A percentile compares a stretch with the other conserved stretches of the same genome.
phyloP scores from a whole-genome alignment of 176 grass and related monocot species.

The Puccinellia tenuiflora region DNA sequence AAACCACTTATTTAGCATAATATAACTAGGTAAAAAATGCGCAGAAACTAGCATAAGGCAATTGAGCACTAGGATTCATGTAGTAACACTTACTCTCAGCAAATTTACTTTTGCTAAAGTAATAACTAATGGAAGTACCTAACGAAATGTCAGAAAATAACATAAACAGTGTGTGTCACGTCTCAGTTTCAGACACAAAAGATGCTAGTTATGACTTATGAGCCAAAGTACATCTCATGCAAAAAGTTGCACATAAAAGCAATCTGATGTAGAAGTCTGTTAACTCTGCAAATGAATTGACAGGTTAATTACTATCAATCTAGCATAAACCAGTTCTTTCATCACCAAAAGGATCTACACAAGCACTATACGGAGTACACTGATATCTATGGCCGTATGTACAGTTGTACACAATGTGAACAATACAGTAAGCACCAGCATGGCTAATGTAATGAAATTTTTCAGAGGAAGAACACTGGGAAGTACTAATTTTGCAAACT shows the following conservation, averaged over 20 bases:
- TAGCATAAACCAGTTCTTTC: background rate
- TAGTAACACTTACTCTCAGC: background rate
- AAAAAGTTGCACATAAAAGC: background rate
- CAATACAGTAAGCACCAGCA: background rate
- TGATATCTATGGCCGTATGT: background rate
- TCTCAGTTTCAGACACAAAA: conserved; percentile 4
- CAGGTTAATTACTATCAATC: background rate
- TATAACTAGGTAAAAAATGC: background rate
- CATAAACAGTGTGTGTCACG: background rate
- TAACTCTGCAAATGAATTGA: background rate
- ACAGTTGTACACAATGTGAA: background rate
- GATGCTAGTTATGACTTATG: background rate
- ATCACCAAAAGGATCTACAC: background rate
- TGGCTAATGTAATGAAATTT: background rate
- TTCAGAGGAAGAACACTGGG: background rate
- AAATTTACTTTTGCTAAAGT: background rate
- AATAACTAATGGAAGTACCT: background rate
- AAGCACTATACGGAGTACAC: background rate
- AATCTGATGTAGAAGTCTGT: background rate
- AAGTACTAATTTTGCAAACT: background rate
- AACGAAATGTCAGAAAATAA: background rate
- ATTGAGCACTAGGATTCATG: background rate
- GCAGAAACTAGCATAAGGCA: background rate
- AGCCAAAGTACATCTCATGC: background rate
- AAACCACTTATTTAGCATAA: background rate